A percentile compares a stretch with the other conserved stretches of the same genome.
Conservation (phyloP, 148 eudicot species). For the Heliosperma pusillum region DNA sequence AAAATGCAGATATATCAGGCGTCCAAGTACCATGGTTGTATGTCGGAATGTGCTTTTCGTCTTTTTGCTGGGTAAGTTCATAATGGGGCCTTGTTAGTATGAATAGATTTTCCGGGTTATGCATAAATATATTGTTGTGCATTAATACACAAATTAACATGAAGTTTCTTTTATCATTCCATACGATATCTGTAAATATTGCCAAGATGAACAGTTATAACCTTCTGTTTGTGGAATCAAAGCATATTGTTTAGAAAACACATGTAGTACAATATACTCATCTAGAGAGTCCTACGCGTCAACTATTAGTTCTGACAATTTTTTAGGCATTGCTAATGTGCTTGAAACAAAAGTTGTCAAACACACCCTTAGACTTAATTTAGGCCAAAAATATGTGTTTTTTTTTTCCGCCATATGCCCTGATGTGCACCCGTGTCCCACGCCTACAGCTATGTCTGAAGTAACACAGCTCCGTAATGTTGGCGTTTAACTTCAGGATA, state of each 20-base stretch:
- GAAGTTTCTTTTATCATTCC: neutral
- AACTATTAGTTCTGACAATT: too few relatives aligned
- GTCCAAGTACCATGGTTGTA: conserved; percentile 98
- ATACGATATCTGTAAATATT: too few relatives aligned
- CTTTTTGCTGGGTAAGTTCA: conserved; percentile 95
- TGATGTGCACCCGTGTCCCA: neutral
- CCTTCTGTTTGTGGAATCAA: too few relatives aligned
- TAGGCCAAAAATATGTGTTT: neutral
- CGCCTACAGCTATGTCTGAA: neutral
- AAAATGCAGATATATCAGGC: conserved; percentile 90
- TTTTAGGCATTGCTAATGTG: neutral
- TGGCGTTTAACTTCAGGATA: neutral
- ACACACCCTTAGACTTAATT: too few relatives aligned
- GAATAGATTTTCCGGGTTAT: neutral
- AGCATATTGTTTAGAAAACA: too few relatives aligned
- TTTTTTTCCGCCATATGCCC: neutral
- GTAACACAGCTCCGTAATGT: neutral
- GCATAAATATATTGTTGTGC: too few relatives aligned
- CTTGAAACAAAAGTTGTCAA: neutral
- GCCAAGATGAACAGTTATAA: too few relatives aligned
- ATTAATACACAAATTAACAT: too few relatives aligned
- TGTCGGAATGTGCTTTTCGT: conserved; percentile 99
- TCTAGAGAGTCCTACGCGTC: too few relatives aligned
- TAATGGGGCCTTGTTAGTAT: neutral
- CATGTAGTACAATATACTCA: too few relatives aligned